Percentiles rank a stretch among this genome's conserved stretches.
Evolutionary conservation across 768 basidiomycete genomes (phyloP).

Genomic region (Tylopilus vinaceipallidus): DNA sequence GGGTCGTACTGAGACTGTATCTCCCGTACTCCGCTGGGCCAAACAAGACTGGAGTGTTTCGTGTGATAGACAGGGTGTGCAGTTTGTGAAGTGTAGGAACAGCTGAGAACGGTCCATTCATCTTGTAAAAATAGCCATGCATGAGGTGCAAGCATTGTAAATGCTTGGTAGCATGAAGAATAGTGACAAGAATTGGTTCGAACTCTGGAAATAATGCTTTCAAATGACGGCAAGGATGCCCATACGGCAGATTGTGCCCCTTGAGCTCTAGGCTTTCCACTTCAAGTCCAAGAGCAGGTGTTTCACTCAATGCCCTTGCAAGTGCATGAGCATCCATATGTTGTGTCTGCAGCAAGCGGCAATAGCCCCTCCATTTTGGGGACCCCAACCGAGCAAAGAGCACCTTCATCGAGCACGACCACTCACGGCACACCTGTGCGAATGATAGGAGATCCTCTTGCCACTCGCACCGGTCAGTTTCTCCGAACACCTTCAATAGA

Average conservation of each 20-base stretch:
- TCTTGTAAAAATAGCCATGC: not conserved
- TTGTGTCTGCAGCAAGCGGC: no score
- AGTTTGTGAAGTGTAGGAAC: not conserved
- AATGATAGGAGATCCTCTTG: conserved; percentile 2
- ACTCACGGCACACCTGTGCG: conserved; percentile 8
- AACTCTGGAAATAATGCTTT: not conserved
- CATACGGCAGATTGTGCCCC: not conserved
- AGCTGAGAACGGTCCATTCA: not conserved
- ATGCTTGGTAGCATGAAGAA: conserved; percentile 5
- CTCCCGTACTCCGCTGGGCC: no score
- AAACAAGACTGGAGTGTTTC: no score
- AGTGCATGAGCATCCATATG: not conserved
- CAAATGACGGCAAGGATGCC: not conserved
- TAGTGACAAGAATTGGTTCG: not conserved
- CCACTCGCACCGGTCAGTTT: not conserved
- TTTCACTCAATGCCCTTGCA: not conserved
- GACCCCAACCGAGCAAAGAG: not conserved
- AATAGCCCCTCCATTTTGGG: not conserved
- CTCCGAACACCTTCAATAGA: not conserved
- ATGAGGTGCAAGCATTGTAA: not conserved
- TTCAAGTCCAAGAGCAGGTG: not conserved
- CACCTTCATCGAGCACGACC: conserved; percentile 1
- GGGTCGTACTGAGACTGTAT: not conserved
- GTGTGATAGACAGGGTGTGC: not conserved
- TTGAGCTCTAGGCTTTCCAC: not conserved